Evolutionary conservation across 768 basidiomycete genomes (phyloP).

Genomic region (Hydnum rufescens): DNA sequence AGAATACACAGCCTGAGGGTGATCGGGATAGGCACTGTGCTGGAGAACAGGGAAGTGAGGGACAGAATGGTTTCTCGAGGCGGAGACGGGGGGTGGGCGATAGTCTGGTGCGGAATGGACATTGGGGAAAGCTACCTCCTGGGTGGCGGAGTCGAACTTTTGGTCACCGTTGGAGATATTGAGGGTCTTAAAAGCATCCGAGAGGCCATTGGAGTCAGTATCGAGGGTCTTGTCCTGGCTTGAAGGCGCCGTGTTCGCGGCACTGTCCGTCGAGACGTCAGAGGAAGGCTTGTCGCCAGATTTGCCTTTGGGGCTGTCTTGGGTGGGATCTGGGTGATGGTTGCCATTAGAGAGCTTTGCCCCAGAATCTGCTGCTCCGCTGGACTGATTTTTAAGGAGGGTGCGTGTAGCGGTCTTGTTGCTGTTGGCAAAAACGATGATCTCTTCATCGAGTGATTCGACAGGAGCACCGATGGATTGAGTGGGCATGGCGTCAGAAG

Average conservation of each 20-base stretch:
- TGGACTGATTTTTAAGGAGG: neutral
- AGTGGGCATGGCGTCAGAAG: neutral
- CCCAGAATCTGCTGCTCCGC: no score
- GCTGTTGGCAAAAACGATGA: constrained; percentile 1
- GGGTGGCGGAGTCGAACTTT: neutral
- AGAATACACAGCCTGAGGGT: neutral
- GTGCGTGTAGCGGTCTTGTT: neutral
- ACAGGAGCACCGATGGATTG: neutral
- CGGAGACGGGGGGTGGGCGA: neutral
- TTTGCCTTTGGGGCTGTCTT: neutral
- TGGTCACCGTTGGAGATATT: neutral
- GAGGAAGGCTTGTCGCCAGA: neutral
- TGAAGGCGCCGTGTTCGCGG: neutral
- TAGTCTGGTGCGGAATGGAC: neutral
- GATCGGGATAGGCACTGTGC: neutral
- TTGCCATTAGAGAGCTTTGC: no score
- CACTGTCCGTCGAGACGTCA: neutral
- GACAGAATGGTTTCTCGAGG: neutral
- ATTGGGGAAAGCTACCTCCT: neutral
- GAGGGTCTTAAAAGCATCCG: neutral
- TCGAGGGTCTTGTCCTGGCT: neutral
- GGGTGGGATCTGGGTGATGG: no score
- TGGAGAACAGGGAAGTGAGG: neutral
- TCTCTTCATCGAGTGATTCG: constrained; percentile 1
- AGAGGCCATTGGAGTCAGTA: neutral